These are phyloP conservation scores for Tylopilus sp. DNA, from an alignment of 768 basidiomycete species.

Conservation along the genomic window DNA sequence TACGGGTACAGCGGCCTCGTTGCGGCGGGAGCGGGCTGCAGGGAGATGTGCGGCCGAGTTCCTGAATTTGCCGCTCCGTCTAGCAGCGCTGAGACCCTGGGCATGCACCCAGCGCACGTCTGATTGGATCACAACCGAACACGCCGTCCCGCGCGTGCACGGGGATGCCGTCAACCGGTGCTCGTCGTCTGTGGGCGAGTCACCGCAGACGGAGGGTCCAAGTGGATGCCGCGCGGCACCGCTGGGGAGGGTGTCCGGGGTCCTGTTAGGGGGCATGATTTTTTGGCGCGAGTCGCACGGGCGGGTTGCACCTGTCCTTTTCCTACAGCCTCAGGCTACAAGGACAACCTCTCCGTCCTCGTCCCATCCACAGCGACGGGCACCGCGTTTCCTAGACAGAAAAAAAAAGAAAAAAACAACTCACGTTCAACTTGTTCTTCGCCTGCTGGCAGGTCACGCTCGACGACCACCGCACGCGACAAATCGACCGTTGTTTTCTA, in stretches of 20 bases:
- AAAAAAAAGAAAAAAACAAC: slow-evolving; percentile 24
- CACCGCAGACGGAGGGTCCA: background rate
- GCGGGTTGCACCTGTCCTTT: slow-evolving; percentile 34
- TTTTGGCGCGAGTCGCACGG: slow-evolving; percentile 35
- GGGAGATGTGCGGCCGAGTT: background rate
- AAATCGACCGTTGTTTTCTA: slow-evolving; percentile 49
- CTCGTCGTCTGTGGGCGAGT: background rate
- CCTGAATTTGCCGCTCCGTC: too few species aligned
- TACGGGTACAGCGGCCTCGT: background rate
- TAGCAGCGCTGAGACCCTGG: too few species aligned
- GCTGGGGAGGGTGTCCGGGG: slow-evolving; percentile 24
- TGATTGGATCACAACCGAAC: slow-evolving; percentile 1
- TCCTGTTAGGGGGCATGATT: slow-evolving; percentile 22
- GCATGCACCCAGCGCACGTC: background rate
- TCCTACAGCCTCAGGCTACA: slow-evolving; percentile 38
- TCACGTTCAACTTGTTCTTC: slow-evolving; percentile 55
- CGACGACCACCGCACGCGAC: slow-evolving; percentile 78
- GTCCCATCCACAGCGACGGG: slow-evolving; percentile 37
- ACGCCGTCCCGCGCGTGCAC: slow-evolving; percentile 1
- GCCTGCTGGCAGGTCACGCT: slow-evolving; percentile 92
- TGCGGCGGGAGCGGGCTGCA: background rate
- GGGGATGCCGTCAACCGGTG: slow-evolving; percentile 7
- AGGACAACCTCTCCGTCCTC: slow-evolving; percentile 24
- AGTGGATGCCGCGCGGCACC: slow-evolving; percentile 18
- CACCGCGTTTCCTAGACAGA: slow-evolving; percentile 38